Conservation (phyloP, 2,329 filamentous ascomycete species). For the Cladosporium austrohemisphaericum region DNA sequence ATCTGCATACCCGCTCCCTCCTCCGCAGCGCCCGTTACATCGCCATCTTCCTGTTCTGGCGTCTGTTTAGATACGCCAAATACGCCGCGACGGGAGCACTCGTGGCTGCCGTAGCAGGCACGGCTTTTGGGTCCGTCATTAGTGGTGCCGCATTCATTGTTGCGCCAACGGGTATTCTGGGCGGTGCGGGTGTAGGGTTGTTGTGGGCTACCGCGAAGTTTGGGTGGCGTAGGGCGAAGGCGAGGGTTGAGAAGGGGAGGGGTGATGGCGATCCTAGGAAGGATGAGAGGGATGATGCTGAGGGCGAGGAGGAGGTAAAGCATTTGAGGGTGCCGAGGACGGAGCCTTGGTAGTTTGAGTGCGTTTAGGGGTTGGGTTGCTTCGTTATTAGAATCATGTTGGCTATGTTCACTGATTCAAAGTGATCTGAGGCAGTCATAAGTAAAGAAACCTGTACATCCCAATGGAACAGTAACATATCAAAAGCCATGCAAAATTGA, state of each 20-base stretch:
- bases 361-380: no score
- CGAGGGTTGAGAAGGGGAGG: slow-evolving; percentile 23
- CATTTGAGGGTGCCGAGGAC: slow-evolving; percentile 15
- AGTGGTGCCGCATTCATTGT: slow-evolving; percentile 41
- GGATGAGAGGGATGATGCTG: slow-evolving; percentile 26
- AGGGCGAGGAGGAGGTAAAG: slow-evolving; percentile 10
- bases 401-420: no score
- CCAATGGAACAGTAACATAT: no score
- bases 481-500: no score
- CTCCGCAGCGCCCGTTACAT: slow-evolving; percentile 38
- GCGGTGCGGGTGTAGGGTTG: slow-evolving; percentile 35
- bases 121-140: slow-evolving; percentile 35
- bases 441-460: no score
- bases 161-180: slow-evolving; percentile 40
- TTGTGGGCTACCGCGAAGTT: slow-evolving; percentile 40
- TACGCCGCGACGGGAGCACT: slow-evolving; percentile 41
- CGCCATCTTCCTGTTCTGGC: slow-evolving; percentile 42
- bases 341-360: slow-evolving; percentile 17
- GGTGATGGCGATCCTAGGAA: slow-evolving; percentile 22
- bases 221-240: slow-evolving; percentile 33
- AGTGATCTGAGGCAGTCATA: no score
- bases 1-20: slow-evolving; percentile 38
- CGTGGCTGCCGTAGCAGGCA: slow-evolving; percentile 38
- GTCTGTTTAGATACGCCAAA: slow-evolving; percentile 41
- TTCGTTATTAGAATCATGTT: no score